Conservation (phyloP, 495 filamentous ascomycete genomes). For the Aspergillus panamensis region DNA sequence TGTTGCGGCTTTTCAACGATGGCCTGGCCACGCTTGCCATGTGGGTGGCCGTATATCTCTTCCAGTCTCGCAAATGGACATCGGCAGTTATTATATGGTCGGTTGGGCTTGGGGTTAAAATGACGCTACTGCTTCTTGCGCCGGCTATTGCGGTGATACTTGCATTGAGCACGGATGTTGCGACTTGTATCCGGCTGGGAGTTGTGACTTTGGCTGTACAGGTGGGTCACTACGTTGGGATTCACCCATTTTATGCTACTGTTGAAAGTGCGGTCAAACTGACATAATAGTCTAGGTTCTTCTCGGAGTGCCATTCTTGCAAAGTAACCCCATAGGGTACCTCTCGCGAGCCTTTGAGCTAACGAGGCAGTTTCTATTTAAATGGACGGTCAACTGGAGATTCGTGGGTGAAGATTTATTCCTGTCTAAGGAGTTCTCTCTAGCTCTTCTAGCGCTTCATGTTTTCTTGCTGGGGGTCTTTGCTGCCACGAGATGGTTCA, state of each 20-base stretch:
- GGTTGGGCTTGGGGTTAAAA: slow-evolving; percentile 82
- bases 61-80: slow-evolving; percentile 69
- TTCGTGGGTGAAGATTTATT: slow-evolving; percentile 83
- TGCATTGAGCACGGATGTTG: slow-evolving; percentile 64
- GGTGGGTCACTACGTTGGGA: slow-evolving; percentile 34
- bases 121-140: slow-evolving; percentile 78
- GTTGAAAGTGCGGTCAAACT: slow-evolving; percentile 5
- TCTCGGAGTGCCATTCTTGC: slow-evolving; percentile 74
- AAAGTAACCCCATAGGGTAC: slow-evolving; percentile 65
- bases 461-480: slow-evolving; percentile 62
- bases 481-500: slow-evolving; percentile 51
- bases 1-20: slow-evolving; percentile 95
- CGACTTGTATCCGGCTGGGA: slow-evolving; percentile 60
- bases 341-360: slow-evolving; percentile 81
- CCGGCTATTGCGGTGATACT: slow-evolving; percentile 74
- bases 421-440: slow-evolving; percentile 69
- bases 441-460: slow-evolving; percentile 65
- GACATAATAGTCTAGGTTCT: slow-evolving; percentile 42
- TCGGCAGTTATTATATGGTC: slow-evolving; percentile 70
- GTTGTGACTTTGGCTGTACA: slow-evolving; percentile 71
- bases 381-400: slow-evolving; percentile 99
- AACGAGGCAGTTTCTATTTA: slow-evolving; percentile 83
- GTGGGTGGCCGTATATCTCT: slow-evolving; percentile 73
- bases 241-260: background rate
- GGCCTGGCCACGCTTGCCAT: slow-evolving; percentile 78